These are phyloP conservation scores for Kodamaea kaohsiungensis DNA, from an alignment of 805 yeast species.

Conservation along the genomic window DNA sequence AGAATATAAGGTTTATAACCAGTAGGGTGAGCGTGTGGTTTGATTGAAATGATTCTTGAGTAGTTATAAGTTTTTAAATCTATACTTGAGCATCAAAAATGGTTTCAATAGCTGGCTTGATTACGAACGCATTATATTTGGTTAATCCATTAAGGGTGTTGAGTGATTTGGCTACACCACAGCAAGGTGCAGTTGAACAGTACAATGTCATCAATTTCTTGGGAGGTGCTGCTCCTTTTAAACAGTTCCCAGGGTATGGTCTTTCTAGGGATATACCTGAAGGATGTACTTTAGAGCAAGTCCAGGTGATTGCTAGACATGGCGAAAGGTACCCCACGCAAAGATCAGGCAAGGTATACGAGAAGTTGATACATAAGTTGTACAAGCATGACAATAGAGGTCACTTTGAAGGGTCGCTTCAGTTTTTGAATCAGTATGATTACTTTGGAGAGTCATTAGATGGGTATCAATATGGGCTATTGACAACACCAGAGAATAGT, in stretches of 20 bases:
- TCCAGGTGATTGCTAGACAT: slow-evolving; percentile 72
- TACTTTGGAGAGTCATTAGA: slow-evolving; percentile 37
- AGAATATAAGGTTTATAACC: background rate
- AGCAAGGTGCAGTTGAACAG: slow-evolving; percentile 43
- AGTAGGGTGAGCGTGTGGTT: background rate
- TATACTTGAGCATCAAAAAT: slow-evolving; percentile 11
- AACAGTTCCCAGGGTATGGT: slow-evolving; percentile 53
- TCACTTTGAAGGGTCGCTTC: slow-evolving; percentile 48
- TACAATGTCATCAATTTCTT: slow-evolving; percentile 50
- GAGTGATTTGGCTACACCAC: slow-evolving; percentile 38
- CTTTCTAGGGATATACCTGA: slow-evolving; percentile 50
- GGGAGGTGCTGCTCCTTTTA: slow-evolving; percentile 61
- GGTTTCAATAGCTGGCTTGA: slow-evolving; percentile 31
- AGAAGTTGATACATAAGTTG: slow-evolving; percentile 28
- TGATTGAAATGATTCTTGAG: background rate
- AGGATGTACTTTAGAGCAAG: slow-evolving; percentile 61
- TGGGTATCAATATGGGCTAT: slow-evolving; percentile 44
- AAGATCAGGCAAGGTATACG: slow-evolving; percentile 26
- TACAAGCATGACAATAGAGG: slow-evolving; percentile 11
- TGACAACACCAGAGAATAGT: slow-evolving; percentile 48
- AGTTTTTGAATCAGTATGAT: slow-evolving; percentile 54
- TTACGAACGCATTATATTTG: slow-evolving; percentile 32
- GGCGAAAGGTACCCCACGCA: slow-evolving; percentile 75
- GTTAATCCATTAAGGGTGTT: slow-evolving; percentile 21
- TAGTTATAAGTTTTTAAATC: background rate